phyloP scores from a whole-genome alignment of 2,329 filamentous ascomycete genomes.

The Colletotrichum ledebouriae region DNA sequence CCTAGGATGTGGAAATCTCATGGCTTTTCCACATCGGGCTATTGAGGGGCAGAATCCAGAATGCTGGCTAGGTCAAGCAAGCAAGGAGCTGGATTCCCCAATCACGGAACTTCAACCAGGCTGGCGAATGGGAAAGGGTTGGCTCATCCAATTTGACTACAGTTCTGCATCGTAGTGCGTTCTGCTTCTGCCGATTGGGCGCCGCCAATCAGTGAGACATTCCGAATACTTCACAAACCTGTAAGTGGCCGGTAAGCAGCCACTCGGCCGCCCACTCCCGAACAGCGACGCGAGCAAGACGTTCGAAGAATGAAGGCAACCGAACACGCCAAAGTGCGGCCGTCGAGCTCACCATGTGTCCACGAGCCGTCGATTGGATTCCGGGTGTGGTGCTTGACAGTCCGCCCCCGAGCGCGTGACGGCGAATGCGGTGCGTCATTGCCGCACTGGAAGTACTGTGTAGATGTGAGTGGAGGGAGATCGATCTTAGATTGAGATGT shows the following conservation, averaged over 20 bases:
- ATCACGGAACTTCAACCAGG: background rate
- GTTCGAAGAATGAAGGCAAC: background rate
- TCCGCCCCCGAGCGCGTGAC: background rate
- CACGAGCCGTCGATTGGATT: background rate
- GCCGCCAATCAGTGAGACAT: background rate
- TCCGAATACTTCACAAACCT: background rate
- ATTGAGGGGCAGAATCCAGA: background rate
- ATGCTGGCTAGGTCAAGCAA: background rate
- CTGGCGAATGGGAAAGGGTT: too few species aligned
- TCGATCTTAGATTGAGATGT: background rate
- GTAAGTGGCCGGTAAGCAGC: background rate
- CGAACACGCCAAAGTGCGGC: background rate
- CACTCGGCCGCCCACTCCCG: background rate
- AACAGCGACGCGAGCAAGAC: background rate
- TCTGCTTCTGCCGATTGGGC: background rate
- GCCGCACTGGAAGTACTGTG: background rate
- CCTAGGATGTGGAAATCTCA: background rate
- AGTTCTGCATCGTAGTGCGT: too few species aligned
- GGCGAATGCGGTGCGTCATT: background rate
- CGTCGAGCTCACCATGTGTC: background rate
- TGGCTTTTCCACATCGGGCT: background rate
- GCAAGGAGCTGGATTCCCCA: background rate
- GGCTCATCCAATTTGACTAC: too few species aligned
- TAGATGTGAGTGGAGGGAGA: background rate
- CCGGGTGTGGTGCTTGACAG: background rate